Conservation (phyloP, 2,329 filamentous ascomycete species). For the Dichotomopilus funicola region DNA sequence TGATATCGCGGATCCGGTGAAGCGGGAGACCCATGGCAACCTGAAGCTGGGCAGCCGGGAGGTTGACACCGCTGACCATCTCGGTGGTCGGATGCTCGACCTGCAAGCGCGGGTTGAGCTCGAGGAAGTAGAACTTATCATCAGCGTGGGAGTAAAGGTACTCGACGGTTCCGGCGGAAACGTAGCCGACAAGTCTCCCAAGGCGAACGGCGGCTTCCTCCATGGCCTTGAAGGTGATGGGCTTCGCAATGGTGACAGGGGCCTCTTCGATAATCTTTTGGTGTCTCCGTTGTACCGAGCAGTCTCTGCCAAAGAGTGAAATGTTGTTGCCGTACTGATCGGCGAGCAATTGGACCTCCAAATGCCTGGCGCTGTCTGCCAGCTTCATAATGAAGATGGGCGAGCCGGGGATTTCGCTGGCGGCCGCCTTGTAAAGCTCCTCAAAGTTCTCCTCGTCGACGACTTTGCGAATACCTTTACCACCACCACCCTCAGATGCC, state of each 20-base stretch:
- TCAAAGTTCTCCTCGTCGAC: slow-evolving; percentile 77
- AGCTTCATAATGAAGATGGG: slow-evolving; percentile 99
- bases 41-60: slow-evolving; percentile 95
- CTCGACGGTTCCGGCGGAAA: slow-evolving; percentile 96
- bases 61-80: slow-evolving; percentile 97
- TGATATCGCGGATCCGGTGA: slow-evolving; percentile 92
- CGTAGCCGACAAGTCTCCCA: slow-evolving; percentile 91
- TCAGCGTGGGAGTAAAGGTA: slow-evolving; percentile 97
- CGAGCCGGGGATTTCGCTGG: slow-evolving; percentile 94
- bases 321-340: slow-evolving; percentile 99
- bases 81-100: slow-evolving; percentile 99
- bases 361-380: slow-evolving; percentile 88
- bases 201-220: slow-evolving; percentile 93
- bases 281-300: slow-evolving; percentile 94
- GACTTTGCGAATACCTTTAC: slow-evolving; percentile 98
- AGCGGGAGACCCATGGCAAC: slow-evolving; percentile 98
- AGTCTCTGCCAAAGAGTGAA: slow-evolving; percentile 96
- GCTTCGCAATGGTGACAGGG: slow-evolving; percentile 90
- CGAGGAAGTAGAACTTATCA: slow-evolving; percentile 98
- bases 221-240: slow-evolving; percentile 88
- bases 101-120: slow-evolving; percentile 97
- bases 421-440: slow-evolving; percentile 86
- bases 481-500: slow-evolving; percentile 98
- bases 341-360: slow-evolving; percentile 94
- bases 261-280: slow-evolving; percentile 99